Base-by-base conservation (phyloP, 1,139 yeast species). In the Insectozyma bohioensis region DNA sequence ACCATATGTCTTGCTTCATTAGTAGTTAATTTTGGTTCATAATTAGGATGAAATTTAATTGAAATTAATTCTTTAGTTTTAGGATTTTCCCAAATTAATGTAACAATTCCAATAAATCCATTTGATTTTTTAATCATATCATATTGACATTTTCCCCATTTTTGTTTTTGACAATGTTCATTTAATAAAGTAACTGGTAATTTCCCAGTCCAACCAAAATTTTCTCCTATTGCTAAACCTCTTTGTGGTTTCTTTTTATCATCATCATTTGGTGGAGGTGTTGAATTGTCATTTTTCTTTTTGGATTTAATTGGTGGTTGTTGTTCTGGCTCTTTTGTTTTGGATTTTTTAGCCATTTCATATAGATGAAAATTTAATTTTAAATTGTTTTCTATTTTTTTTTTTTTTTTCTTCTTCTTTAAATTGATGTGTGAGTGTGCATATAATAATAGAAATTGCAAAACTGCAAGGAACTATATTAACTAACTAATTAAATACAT, bases 1-100 rank as follows among this genome's bases (percentile, higher is more conserved):
- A 90, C 87, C 51, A 75, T 74, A 54, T 90, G 95, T 32, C 97
- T 72, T 2, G 97, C 97, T 48, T 90, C 97, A 25, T 87, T 67
- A 6, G 95, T 75, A 0, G 97, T 86, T 33, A 75, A 82, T 48
- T 83, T 85, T 0, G 87, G 80, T n/a, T 61, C 55, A 12, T 79
- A 68, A 33, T 86, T 85, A 4, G 94, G 92, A 20, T 67, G 63
- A 67, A 83, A 74, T 35, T 70, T 66, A 3, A 87, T 69, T 7
- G 63, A 59, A 21, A 90, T 74, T 9, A 70, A 47, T 45, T 84
- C 88, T 29, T 77, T 77, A 0, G 95, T 80, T 51, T 86, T 87
- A 1, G 95, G 95, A 46, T 90, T 85, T 35, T 76, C 78, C 75
- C 82, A 83, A 6, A 79, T 74, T 19, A 90, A 52, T 28, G 71